Evolutionary conservation across 139 green algal genomes (phyloP).

Genomic region (Zygnema cylindricum): DNA sequence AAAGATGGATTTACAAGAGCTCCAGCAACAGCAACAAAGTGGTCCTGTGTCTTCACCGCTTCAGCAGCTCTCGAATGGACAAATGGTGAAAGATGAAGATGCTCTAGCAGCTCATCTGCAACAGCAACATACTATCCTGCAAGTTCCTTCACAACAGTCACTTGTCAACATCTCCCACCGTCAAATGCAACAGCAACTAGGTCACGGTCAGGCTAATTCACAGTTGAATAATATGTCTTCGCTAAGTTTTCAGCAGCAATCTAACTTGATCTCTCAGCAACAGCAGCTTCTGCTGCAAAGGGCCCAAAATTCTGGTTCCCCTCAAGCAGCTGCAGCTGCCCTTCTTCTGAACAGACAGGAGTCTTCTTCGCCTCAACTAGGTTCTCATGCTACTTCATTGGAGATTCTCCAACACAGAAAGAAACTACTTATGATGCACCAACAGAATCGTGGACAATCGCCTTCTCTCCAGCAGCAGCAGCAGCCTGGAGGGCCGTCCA

Average conservation of each 20-base stretch:
- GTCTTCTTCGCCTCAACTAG: background rate
- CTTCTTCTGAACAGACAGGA: constrained; percentile 12
- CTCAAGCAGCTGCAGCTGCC: background rate
- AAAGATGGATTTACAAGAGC: background rate
- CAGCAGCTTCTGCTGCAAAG: constrained; percentile 12
- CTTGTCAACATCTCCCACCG: background rate
- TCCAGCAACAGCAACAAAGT: constrained; percentile 9
- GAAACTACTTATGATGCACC: constrained; percentile 1
- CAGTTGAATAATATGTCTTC: background rate
- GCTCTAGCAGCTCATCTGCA: background rate
- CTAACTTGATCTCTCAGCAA: background rate
- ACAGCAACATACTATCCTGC: background rate
- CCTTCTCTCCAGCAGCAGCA: constrained; percentile 40
- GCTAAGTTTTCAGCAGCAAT: background rate
- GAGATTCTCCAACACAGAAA: constrained; percentile 8
- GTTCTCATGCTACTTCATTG: background rate
- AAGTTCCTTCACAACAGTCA: background rate
- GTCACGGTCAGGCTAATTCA: background rate
- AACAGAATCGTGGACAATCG: constrained; percentile 9
- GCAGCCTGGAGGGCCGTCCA: background rate
- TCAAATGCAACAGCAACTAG: background rate
- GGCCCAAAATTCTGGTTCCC: constrained; percentile 1
- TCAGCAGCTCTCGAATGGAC: background rate
- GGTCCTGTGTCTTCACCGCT: background rate
- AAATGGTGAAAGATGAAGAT: background rate